These are phyloP conservation scores for Hirsutella minnesotensis DNA, from an alignment of 2,329 filamentous ascomycete genomes.

Conservation along the genomic window DNA sequence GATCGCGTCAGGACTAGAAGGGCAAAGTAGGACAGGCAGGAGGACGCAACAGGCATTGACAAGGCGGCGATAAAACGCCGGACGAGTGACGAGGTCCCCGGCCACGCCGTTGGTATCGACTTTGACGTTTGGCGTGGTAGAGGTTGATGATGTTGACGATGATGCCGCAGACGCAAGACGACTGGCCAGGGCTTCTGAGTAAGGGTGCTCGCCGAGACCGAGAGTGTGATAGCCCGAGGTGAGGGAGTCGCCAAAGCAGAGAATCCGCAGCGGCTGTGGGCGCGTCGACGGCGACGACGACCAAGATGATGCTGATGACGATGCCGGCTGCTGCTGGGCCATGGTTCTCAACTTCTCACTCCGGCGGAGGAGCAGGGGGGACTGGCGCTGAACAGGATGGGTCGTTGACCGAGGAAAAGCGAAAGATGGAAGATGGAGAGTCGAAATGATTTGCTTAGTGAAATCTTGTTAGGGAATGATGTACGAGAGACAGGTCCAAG, in stretches of 20 bases:
- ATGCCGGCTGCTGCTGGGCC: neutral
- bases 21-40: neutral
- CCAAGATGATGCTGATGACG: conserved; percentile 10
- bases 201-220: conserved; percentile 37
- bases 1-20: conserved; percentile 1
- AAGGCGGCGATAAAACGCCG: conserved; percentile 18
- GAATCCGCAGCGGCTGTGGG: conserved; percentile 30
- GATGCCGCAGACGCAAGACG: conserved; percentile 21
- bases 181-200: conserved; percentile 34
- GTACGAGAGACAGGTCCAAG: too few relatives aligned
- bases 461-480: too few relatives aligned
- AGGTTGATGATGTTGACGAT: conserved; percentile 23
- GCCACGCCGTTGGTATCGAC: conserved; percentile 37
- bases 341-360: too few relatives aligned
- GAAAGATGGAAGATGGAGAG: too few relatives aligned
- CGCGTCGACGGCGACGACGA: too few relatives aligned
- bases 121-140: conserved; percentile 24
- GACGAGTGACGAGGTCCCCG: conserved; percentile 35
- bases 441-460: too few relatives aligned
- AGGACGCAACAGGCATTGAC: conserved; percentile 21
- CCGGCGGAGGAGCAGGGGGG: too few relatives aligned
- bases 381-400: too few relatives aligned
- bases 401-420: too few relatives aligned
- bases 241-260: conserved; percentile 55
- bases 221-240: conserved; percentile 40